These are phyloP conservation scores for Adansonia madagascariensis DNA, from an alignment of 441 rosid species.

Conservation along the genomic window DNA sequence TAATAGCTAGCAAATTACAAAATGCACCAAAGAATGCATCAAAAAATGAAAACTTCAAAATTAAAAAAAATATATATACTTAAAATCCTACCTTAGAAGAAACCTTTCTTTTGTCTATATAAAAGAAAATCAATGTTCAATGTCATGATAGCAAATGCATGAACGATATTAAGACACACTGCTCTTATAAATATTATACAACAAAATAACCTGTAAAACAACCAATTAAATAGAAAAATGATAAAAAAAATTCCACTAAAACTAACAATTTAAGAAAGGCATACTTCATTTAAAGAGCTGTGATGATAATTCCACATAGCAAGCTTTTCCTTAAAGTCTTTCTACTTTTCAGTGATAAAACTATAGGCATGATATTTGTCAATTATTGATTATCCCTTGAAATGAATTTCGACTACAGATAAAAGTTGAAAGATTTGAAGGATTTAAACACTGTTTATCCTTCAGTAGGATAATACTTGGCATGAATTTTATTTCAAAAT, in stretches of 20 bases:
- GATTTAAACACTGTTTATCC: no score
- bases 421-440: no score
- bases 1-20: background rate
- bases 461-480: no score
- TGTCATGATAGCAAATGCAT: conserved; percentile 87
- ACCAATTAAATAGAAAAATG: background rate
- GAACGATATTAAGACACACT: conserved; percentile 91
- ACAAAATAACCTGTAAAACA: conserved; percentile 86
- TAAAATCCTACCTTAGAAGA: conserved; percentile 55
- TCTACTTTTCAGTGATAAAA: conserved; percentile 65
- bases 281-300: conserved; percentile 85
- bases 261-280: conserved; percentile 7
- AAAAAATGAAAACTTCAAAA: background rate
- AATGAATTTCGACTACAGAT: no score
- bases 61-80: conserved; percentile 17
- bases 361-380: conserved; percentile 44
- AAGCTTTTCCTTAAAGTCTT: conserved; percentile 65
- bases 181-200: conserved; percentile 85
- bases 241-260: no score
- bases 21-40: background rate
- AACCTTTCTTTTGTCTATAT: conserved; percentile 77
- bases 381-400: no score
- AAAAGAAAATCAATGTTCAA: conserved; percentile 63
- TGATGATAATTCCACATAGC: conserved; percentile 58
- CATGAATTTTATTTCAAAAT: no score